Evolutionary conservation across 495 filamentous ascomycete species (phyloP).

Genomic region (Tetracladium marchalianum): DNA sequence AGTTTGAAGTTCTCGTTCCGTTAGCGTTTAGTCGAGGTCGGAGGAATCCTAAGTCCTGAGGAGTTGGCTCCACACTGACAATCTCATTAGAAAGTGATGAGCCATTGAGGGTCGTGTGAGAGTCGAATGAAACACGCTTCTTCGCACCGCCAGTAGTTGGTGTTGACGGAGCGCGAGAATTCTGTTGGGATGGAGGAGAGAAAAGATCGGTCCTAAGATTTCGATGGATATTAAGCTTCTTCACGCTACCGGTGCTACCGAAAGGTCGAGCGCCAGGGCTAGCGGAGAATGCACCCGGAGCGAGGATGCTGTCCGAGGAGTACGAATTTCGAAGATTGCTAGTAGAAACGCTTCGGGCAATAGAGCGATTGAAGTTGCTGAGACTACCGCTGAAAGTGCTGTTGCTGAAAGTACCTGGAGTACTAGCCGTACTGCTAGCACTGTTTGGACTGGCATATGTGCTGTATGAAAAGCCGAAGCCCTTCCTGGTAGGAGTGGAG

Average conservation of each 20-base stretch:
- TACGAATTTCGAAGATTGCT: conserved; percentile 53
- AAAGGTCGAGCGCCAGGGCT: conserved; percentile 47
- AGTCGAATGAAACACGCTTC: conserved; percentile 88
- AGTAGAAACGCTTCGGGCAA: conserved; percentile 53
- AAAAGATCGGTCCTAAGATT: conserved; percentile 75
- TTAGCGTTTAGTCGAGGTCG: conserved; percentile 35
- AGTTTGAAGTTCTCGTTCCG: conserved; percentile 33
- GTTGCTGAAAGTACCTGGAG: conserved; percentile 53
- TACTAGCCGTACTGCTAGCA: conserved; percentile 53
- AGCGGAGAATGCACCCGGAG: conserved; percentile 75
- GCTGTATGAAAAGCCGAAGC: conserved; percentile 84
- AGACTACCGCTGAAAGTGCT: conserved; percentile 53
- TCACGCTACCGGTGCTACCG: conserved; percentile 58
- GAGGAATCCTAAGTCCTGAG: conserved; percentile 59
- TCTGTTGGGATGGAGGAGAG: conserved; percentile 39
- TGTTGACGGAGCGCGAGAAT: conserved; percentile 20
- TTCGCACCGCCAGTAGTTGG: conserved; percentile 46
- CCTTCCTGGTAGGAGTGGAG: conserved; percentile 66
- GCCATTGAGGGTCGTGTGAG: conserved; percentile 34
- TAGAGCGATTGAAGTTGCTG: conserved; percentile 43
- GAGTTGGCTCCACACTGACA: conserved; percentile 32
- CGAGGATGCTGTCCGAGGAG: conserved; percentile 65
- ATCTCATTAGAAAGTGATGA: conserved; percentile 33
- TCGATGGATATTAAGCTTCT: conserved; percentile 83
- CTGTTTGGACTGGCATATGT: conserved; percentile 76